Base-by-base conservation (phyloP, 331 rosid genomes). In the Cydonia oblonga region DNA sequence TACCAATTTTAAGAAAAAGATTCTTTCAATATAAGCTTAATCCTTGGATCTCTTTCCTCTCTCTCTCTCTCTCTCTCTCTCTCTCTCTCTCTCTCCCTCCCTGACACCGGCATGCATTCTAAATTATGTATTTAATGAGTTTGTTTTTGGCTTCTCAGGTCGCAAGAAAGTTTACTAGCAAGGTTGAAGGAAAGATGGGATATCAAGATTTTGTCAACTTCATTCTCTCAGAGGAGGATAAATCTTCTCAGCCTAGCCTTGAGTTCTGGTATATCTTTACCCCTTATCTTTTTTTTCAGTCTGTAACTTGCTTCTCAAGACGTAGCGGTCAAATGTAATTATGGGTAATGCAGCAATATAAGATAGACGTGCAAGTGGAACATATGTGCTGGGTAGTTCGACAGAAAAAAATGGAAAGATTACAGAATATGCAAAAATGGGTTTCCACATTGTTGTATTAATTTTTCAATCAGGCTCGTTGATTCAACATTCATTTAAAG, bases 151-250 rank as follows among this genome's bases (percentile, higher is more conserved):
- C 26, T 75, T 84, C 78, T 29, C 89, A 95, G 99, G 87, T 95
- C 52, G 81, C 99, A 57, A 95, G 99, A 85, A 95, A 86, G 87
- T 95, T 95, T 82, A 91, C 90, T 25, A 84, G 96, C 80, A 88
- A 84, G 84, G 96, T 88, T 81, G 97, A 91, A 81, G 96, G 99
- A 68, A 95, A 87, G 83, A 95, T 95, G 99, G 97, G 97, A 64
- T 95, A 95, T 83, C 96, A 95, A 84, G 99, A 95, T 86, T 95
- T 95, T 84, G 99, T 91, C 70, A 90, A 95, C 84, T 95, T 95
- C 85, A 95, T 95, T 86, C 87, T 95, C 77, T 86, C 97, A 9
- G 99, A 95, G 84, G 99, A 95, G 85, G 97, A 95, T 81, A 95
- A 95, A 82, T 86, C 96, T 64, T 91, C 99, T 30, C 96, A 83